Evolutionary conservation across 2,329 filamentous ascomycete genomes (phyloP), one percentile per base, ranked within the genome.

Genomic region (Golovinomyces cichoracearum): DNA sequence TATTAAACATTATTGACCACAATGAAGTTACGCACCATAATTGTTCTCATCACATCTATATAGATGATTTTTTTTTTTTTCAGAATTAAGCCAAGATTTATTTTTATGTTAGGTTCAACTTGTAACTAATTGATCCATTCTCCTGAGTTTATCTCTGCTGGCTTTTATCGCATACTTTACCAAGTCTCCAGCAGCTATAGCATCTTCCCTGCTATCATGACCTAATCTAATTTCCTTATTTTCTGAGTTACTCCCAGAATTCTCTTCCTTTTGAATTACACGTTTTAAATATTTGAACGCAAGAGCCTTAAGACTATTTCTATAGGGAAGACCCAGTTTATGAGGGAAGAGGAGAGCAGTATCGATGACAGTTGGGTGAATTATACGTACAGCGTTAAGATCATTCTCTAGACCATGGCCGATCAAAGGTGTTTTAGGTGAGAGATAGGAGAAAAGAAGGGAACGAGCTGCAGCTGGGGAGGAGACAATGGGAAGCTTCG

Each of bases 331-430:
- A 1, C 85, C 84, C 15, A 67, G 68, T 13, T 69, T 74, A 58
- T 93, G 84, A 0, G 86, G 85, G 60, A 75, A 98, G 0, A 94
- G 70, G 0, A 94, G 64, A 0, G 84, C 76, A 0, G 86, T 94
- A 62, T 95, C 88, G 57, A 94, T 73, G 48, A 94, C 69, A 0
- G 73, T 80, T 0, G 81, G 82, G 57, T 95, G 90, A 41, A 93
- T 77, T 47, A 95, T 72, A 31, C 88, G 80, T 37, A 80, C 70
- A 2, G 79, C 74, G 60, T 93, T 94, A 49, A 98, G 72, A 58
- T 98, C 90, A 60, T 98, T 98, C 58, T 98, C 90, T 7, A 95
- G 74, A 0, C 84, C 86, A 61, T 98, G 90, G 0, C 90, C 90
- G 44, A 98, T 82, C 0, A 98, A 65, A 0, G 86, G 82, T 0